Percentiles rank a stretch among this genome's conserved stretches.
These are phyloP conservation scores for Lumnitzera racemosa DNA, from an alignment of 345 rosid species.

Conservation along the genomic window DNA sequence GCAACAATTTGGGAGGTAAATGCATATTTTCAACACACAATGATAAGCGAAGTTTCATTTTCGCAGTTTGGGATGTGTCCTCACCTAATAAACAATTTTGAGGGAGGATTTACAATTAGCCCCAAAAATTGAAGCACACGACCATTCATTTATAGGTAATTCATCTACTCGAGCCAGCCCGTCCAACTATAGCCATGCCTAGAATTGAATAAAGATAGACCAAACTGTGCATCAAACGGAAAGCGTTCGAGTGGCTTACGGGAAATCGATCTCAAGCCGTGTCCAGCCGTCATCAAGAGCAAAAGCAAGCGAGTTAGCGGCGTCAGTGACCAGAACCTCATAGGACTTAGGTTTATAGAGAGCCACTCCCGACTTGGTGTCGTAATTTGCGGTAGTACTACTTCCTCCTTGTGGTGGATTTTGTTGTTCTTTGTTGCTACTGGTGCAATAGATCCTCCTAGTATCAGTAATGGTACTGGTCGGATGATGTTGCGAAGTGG, in stretches of 20 bases:
- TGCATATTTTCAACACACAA: too few species aligned
- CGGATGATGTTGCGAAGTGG: background rate
- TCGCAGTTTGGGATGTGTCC: too few species aligned
- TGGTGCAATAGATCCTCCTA: constrained; percentile 5
- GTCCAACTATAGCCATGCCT: too few species aligned
- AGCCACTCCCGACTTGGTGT: constrained; percentile 58
- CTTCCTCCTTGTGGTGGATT: too few species aligned
- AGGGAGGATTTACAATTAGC: too few species aligned
- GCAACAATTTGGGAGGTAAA: too few species aligned
- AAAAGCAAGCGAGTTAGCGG: constrained; percentile 62
- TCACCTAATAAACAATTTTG: too few species aligned
- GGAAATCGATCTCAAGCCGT: constrained; percentile 87
- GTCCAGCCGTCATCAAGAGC: constrained; percentile 72
- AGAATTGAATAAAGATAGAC: too few species aligned
- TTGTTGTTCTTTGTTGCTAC: constrained; percentile 1
- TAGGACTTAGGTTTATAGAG: constrained; percentile 86
- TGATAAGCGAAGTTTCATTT: too few species aligned
- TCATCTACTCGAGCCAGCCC: too few species aligned
- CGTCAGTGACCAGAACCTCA: constrained; percentile 69
- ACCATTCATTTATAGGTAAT: too few species aligned
- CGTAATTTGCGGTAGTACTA: constrained; percentile 8
- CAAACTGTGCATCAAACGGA: background rate
- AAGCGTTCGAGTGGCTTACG: constrained; percentile 31
- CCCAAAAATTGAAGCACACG: too few species aligned
- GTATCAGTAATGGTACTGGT: background rate